Percentiles rank a stretch among this genome's conserved stretches.
phyloP scores from a whole-genome alignment of 75 land plant species.

The Cryptomeria japonica region DNA sequence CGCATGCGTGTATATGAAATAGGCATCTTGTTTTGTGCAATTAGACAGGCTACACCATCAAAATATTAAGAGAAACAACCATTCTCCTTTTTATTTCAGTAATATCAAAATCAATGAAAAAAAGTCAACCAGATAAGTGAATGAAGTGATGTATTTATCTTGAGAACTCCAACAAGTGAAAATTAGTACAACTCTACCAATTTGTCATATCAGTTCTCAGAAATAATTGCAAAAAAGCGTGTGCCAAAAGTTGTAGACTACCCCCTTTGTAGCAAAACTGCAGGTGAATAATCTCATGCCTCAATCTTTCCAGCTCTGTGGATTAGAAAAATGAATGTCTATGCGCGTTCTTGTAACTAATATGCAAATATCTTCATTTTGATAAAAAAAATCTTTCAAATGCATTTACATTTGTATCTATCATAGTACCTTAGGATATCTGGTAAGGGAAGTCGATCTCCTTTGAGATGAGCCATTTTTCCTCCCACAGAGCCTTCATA shows the following conservation, averaged over 20 bases:
- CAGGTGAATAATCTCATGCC: background rate
- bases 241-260: background rate
- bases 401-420: background rate
- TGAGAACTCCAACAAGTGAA: background rate
- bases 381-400: background rate
- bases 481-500: conserved; percentile 93
- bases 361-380: conserved; percentile 5
- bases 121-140: background rate
- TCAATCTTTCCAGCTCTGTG: background rate
- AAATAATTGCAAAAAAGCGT: background rate
- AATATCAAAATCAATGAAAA: background rate
- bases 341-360: background rate
- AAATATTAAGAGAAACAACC: background rate
- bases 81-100: background rate
- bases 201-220: background rate
- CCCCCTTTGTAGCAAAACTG: background rate
- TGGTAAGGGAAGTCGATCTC: conserved; percentile 64
- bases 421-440: conserved; percentile 77
- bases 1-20: too few relatives aligned
- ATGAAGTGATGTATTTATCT: background rate
- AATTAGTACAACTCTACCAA: background rate
- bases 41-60: background rate
- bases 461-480: conserved; percentile 77
- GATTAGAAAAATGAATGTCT: background rate
- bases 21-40: background rate